Evolutionary conservation across 257 asterid species (phyloP), one percentile per base, ranked within the genome.

Genomic region (Oldenlandia corymbosa): DNA sequence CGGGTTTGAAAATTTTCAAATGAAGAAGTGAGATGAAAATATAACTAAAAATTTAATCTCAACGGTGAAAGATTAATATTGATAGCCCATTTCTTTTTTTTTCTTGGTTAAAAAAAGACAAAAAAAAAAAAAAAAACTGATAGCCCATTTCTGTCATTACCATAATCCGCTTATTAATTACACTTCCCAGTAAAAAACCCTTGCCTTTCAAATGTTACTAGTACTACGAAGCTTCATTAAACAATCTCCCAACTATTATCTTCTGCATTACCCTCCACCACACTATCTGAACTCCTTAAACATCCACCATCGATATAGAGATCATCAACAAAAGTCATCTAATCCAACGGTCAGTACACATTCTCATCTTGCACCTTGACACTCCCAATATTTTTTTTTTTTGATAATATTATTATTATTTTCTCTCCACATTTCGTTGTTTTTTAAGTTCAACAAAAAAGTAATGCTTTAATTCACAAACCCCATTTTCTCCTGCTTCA

Each of bases 361-460:
- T 3, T 16, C 16, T 62, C 27, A 37, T 21, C 41, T 31, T 7
- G 21, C 5, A 41, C 13, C 0, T 46, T 5, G 2, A 24, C 45
- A 1, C 69, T 20, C 3, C 23, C 4, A 62, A 70, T 6, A 14
- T 4, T 16, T 4, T 34, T 10, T 18, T 65, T 2, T 6, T 39
- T 42, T 28, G 60, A 41, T 59, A 52, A 66, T 55, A 58, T 61
- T 54, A 24, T 48, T 53, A 57, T 58, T 34, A 37, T 42, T 47
- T 71, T 64, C 65, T 52, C 50, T 30, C 50, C 31, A n/a, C 27
- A 52, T 23, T 50, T 45, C 65, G 65, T 20, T 62, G 43, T 54
- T 55, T 70, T 34, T 70, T 34, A 56, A 70, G 60, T 27, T 26
- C 11, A 24, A 5, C 7, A 10, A 24, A 51, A 20, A 23, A 55